These are phyloP conservation scores for Alternaria rosae DNA, from an alignment of 2,329 filamentous ascomycete species.

Conservation along the genomic window DNA sequence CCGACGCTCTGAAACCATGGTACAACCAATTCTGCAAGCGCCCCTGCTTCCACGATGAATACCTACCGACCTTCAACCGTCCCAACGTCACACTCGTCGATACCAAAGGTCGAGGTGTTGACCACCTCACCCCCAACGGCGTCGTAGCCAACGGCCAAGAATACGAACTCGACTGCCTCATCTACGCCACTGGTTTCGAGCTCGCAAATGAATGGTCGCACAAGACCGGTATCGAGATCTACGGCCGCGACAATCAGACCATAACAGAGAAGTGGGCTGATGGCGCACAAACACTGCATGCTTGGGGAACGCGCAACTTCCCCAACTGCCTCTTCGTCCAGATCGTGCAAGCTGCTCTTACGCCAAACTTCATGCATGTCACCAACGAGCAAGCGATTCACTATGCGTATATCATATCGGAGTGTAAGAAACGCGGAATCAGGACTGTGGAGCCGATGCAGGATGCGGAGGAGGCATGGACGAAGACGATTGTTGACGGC, in stretches of 20 bases:
- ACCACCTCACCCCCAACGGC: constrained; percentile 48
- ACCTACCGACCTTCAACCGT: constrained; percentile 66
- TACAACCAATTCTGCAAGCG: constrained; percentile 71
- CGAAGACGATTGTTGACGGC: constrained; percentile 51
- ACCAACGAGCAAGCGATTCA: constrained; percentile 48
- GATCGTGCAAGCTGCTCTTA: constrained; percentile 29
- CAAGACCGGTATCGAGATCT: constrained; percentile 49
- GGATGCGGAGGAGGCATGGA: constrained; percentile 60
- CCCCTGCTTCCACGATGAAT: constrained; percentile 68
- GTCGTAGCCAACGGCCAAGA: constrained; percentile 58
- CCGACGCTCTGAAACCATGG: constrained; percentile 64
- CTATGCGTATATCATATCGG: constrained; percentile 54
- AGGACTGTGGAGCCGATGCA: constrained; percentile 55
- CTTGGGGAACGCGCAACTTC: constrained; percentile 57
- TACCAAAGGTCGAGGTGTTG: constrained; percentile 63
- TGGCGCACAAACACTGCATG: constrained; percentile 62
- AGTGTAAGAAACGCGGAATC: constrained; percentile 40
- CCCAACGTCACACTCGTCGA: constrained; percentile 67
- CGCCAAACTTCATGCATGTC: constrained; percentile 38
- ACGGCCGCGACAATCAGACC: constrained; percentile 55
- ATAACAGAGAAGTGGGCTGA: constrained; percentile 58
- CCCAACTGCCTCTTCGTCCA: constrained; percentile 62
- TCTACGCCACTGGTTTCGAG: constrained; percentile 58
- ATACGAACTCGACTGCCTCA: constrained; percentile 58
- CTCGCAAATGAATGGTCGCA: constrained; percentile 39